Percentiles rank a stretch among this genome's conserved stretches.
These are phyloP conservation scores for Cymbopogon flexuosus DNA, from an alignment of 202 grass and related monocot genomes.

Conservation along the genomic window DNA sequence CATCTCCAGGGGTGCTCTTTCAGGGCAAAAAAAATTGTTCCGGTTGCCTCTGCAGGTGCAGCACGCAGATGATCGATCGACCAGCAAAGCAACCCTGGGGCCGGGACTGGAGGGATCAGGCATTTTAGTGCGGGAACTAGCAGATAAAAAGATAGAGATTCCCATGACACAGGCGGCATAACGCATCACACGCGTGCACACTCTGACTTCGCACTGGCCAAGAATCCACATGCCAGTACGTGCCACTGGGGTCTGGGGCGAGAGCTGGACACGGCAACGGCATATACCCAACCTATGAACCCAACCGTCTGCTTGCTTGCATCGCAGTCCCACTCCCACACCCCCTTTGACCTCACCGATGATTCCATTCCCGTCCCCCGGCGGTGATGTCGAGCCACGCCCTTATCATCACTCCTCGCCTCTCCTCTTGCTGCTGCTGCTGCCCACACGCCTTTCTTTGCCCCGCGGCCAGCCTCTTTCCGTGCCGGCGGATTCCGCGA, in stretches of 20 bases:
- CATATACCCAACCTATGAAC: neutral
- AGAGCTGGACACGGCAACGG: neutral
- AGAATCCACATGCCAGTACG: conserved; percentile 4
- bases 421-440: no score
- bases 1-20: no score
- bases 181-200: conserved; percentile 9
- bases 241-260: neutral
- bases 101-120: neutral
- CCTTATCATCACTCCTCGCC: conserved; percentile 25
- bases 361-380: conserved; percentile 26
- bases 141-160: conserved; percentile 30
- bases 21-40: no score
- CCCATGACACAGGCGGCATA: neutral
- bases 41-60: no score
- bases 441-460: neutral
- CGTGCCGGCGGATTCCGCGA: conserved; percentile 28
- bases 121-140: conserved; percentile 20
- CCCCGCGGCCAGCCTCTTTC: neutral
- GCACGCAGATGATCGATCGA: neutral
- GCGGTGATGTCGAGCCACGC: conserved; percentile 14
- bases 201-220: conserved; percentile 30
- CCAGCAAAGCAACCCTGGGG: no score
- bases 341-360: conserved; percentile 41
- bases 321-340: neutral
- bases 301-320: neutral